Conservation (phyloP, 2,329 filamentous ascomycete species). For the Neofusicoccum laricinum region DNA sequence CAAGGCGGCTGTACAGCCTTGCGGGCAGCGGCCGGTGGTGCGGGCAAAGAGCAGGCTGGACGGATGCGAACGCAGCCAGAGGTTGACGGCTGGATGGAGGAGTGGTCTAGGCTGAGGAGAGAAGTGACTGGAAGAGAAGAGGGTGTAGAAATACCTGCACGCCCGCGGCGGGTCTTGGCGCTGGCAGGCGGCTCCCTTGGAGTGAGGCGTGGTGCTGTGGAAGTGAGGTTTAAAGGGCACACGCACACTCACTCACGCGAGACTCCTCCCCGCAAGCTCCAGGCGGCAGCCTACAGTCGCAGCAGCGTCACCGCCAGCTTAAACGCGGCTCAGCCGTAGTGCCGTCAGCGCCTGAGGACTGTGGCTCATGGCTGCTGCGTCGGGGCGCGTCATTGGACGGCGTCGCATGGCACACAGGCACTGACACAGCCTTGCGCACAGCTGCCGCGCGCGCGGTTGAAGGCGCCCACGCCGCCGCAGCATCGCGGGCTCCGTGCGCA, state of each 20-base stretch:
- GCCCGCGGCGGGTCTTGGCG: too few relatives aligned
- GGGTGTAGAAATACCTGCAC: too few relatives aligned
- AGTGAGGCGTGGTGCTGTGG: not conserved
- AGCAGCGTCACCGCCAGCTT: not conserved
- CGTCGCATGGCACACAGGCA: not conserved
- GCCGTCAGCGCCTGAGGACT: not conserved
- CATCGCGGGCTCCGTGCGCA: not conserved
- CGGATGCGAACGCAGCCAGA: too few relatives aligned
- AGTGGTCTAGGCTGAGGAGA: too few relatives aligned
- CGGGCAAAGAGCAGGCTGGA: too few relatives aligned
- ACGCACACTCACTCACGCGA: not conserved
- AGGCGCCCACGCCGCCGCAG: not conserved
- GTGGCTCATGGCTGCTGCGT: not conserved
- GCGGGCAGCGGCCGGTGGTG: too few relatives aligned
- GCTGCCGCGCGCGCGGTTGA: not conserved
- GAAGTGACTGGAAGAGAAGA: too few relatives aligned
- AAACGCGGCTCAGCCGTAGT: not conserved
- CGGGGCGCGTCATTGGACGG: not conserved
- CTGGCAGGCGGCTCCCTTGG: not conserved
- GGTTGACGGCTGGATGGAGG: too few relatives aligned
- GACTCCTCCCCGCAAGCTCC: not conserved
- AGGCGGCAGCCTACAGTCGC: slow-evolving; percentile 1
- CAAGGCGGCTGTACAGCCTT: too few relatives aligned
- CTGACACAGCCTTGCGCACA: not conserved
- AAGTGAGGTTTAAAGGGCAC: not conserved